Percentiles rank a stretch among this genome's conserved stretches.
Conservation (phyloP, 2,329 filamentous ascomycete genomes). For the Lachnellula suecica region DNA sequence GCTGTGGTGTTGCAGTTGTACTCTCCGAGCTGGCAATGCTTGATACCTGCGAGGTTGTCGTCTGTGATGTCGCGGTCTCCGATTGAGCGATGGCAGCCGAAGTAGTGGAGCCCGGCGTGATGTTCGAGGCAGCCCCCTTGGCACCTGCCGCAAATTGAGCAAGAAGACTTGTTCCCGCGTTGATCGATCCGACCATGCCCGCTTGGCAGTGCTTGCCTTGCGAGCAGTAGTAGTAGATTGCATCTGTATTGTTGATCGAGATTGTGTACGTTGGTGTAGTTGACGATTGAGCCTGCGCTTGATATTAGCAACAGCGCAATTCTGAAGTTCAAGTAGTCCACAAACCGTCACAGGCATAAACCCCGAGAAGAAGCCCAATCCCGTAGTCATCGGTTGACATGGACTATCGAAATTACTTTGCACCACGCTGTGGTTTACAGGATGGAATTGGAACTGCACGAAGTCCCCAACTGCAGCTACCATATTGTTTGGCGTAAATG, state of each 20-base stretch:
- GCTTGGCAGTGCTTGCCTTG: constrained; percentile 71
- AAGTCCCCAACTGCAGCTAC: constrained; percentile 60
- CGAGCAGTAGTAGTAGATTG: constrained; percentile 79
- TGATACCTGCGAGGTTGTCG: too few species aligned
- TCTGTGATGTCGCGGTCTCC: too few species aligned
- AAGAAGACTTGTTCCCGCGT: too few species aligned
- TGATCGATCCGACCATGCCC: constrained; percentile 41
- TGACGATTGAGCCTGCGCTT: too few species aligned
- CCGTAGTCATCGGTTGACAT: constrained; percentile 62
- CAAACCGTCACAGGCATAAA: constrained; percentile 64
- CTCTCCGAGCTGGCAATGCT: too few species aligned
- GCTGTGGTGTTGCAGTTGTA: too few species aligned
- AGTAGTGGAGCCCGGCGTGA: too few species aligned
- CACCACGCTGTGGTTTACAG: constrained; percentile 75
- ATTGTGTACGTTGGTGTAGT: constrained; percentile 71
- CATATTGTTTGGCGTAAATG: constrained; percentile 66
- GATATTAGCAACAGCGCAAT: too few species aligned
- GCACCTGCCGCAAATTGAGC: too few species aligned
- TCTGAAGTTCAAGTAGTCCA: too few species aligned
- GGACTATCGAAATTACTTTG: constrained; percentile 74
- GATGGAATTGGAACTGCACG: constrained; percentile 67
- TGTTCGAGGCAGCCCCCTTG: too few species aligned
- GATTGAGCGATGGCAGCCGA: too few species aligned
- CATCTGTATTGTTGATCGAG: constrained; percentile 64
- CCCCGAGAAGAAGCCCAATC: constrained; percentile 64